Percentiles rank a stretch among this genome's conserved stretches.
Evolutionary conservation across 306 rosid genomes (phyloP).

Genomic region (Cicer bijugum): DNA sequence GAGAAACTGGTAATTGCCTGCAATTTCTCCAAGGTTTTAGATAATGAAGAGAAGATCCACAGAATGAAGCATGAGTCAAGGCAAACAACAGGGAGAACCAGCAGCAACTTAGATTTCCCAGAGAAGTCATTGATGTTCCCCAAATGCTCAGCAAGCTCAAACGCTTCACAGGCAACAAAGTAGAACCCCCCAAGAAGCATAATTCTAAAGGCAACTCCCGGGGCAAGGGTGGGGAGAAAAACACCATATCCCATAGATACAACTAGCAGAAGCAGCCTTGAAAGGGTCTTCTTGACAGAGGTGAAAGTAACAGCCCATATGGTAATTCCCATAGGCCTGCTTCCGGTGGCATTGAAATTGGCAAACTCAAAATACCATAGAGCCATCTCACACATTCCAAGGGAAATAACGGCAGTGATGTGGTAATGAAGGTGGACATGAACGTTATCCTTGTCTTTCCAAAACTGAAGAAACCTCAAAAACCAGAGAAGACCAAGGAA

Average conservation of each 20-base stretch:
- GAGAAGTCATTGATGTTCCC: slow-evolving; percentile 89
- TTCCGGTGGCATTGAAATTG: slow-evolving; percentile 84
- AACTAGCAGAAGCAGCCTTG: slow-evolving; percentile 82
- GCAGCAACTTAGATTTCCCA: slow-evolving; percentile 72
- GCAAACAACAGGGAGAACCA: slow-evolving; percentile 87
- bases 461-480: slow-evolving; percentile 75
- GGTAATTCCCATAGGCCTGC: slow-evolving; percentile 90
- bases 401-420: slow-evolving; percentile 83
- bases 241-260: slow-evolving; percentile 93
- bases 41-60: slow-evolving; percentile 89
- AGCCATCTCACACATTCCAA: slow-evolving; percentile 97
- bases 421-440: slow-evolving; percentile 91
- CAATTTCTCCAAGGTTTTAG: slow-evolving; percentile 88
- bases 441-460: slow-evolving; percentile 85
- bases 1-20: slow-evolving; percentile 55
- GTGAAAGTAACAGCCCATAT: slow-evolving; percentile 89
- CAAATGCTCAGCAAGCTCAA: slow-evolving; percentile 85
- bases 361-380: slow-evolving; percentile 94
- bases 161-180: slow-evolving; percentile 80
- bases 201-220: slow-evolving; percentile 57
- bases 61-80: slow-evolving; percentile 83
- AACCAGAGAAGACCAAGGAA: slow-evolving; percentile 82
- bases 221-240: slow-evolving; percentile 73
- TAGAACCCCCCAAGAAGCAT: slow-evolving; percentile 69
- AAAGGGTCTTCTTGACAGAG: slow-evolving; percentile 82